Evolutionary conservation across 306 rosid genomes (phyloP).

Genomic region (Lathyrus aphaca): DNA sequence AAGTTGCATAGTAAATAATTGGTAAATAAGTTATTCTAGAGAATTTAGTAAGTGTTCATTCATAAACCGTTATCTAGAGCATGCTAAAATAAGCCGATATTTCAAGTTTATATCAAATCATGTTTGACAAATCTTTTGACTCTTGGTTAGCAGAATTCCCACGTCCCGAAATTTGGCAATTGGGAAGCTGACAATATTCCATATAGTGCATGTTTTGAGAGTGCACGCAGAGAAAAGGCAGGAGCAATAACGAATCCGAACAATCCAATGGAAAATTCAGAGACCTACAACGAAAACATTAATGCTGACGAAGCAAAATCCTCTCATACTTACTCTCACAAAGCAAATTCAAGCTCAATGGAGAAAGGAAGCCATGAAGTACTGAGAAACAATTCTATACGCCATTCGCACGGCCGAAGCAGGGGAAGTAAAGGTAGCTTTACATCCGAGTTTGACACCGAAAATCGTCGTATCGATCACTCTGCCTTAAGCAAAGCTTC

Average conservation of each 20-base stretch:
- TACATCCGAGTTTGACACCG: too few relatives aligned
- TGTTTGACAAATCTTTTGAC: neutral
- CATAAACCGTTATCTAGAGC: neutral
- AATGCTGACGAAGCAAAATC: too few relatives aligned
- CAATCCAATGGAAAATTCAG: slow-evolving; percentile 41
- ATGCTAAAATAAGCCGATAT: neutral
- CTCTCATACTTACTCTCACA: too few relatives aligned
- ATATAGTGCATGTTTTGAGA: slow-evolving; percentile 43
- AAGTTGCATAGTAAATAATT: too few relatives aligned
- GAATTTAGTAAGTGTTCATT: neutral
- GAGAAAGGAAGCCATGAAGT: too few relatives aligned
- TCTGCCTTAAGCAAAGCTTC: neutral
- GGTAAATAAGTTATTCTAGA: neutral
- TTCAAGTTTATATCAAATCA: neutral
- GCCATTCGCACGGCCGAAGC: too few relatives aligned
- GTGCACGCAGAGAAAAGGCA: slow-evolving; percentile 32
- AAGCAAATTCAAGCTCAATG: too few relatives aligned
- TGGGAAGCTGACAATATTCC: slow-evolving; percentile 42
- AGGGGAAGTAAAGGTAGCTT: too few relatives aligned
- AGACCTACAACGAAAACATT: slow-evolving; percentile 1
- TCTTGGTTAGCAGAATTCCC: slow-evolving; percentile 8
- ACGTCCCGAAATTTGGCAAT: slow-evolving; percentile 44
- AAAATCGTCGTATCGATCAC: neutral
- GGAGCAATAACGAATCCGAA: slow-evolving; percentile 31
- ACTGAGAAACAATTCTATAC: too few relatives aligned